Conservation (phyloP, 805 yeast genomes). For the Ogataea degrootiae region DNA sequence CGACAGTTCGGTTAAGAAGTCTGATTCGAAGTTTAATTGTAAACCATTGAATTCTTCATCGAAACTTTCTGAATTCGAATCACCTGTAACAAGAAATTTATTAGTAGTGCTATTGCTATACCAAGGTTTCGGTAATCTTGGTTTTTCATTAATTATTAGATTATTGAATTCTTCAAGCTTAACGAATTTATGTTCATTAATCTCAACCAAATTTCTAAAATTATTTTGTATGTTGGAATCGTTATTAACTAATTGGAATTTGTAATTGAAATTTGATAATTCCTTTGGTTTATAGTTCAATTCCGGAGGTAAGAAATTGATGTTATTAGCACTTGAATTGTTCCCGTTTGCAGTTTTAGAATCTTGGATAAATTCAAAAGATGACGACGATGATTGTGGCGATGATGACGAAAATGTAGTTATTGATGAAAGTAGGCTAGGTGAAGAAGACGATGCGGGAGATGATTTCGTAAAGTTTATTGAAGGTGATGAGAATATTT, state of each 20-base stretch:
- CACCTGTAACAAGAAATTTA: background rate
- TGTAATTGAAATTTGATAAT: constrained; percentile 15
- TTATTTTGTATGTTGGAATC: constrained; percentile 19
- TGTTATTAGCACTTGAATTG: constrained; percentile 4
- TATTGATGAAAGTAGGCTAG: constrained; percentile 22
- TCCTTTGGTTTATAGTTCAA: constrained; percentile 30
- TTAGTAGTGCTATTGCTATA: background rate
- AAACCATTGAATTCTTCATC: background rate
- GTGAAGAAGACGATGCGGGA: constrained; percentile 28
- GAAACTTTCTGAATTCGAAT: too few relatives aligned
- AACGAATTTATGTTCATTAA: constrained; percentile 13
- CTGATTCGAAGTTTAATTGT: background rate
- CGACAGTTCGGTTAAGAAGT: background rate
- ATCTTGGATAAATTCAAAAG: constrained; percentile 17
- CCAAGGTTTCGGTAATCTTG: constrained; percentile 19
- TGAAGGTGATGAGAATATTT: constrained; percentile 16
- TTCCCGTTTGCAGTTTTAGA: constrained; percentile 2
- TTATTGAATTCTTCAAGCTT: background rate
- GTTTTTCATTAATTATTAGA: constrained; percentile 9
- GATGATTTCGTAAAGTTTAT: constrained; percentile 11
- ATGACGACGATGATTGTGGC: constrained; percentile 26
- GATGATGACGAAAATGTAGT: constrained; percentile 26
- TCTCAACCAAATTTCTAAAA: constrained; percentile 10
- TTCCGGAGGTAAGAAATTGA: constrained; percentile 37
- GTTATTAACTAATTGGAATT: constrained; percentile 24